Base-by-base conservation (phyloP, 345 rosid genomes). In the Leavenworthia alabamica region DNA sequence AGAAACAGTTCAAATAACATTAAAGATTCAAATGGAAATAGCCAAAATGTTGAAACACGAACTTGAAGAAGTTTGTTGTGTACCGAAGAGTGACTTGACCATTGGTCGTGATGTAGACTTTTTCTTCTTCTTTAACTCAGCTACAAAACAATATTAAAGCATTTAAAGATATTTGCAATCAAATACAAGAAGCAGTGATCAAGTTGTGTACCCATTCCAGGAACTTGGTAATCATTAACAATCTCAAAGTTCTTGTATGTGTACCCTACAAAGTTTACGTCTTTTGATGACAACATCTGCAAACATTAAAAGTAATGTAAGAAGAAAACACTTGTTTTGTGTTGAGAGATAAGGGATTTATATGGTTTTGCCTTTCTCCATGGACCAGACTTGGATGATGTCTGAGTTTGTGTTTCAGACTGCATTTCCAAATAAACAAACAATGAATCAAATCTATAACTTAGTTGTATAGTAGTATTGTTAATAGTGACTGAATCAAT, bases 191-290 rank as follows among this genome's bases (percentile, higher is more conserved):
- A n/a, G n/a, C n/a, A 53, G 50, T 48, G 58, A 27, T 47, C 43
- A 12, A 48, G 22, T n/a, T n/a, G n/a, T 36, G 66, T 82, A 87
- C 95, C 92, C 78, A 90, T 90, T 61, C 95, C 90, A 61, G 92
- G 92, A 48, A 85, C 88, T 82, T 84, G 95, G 72, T 86, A 86
- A 77, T 84, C 95, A 72, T 89, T 81, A 67, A 86, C 89, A 46
- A 89, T 84, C 76, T 89, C 95, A 40, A 86, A 86, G 72, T 89
- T 89, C 82, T 89, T 89, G 74, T 84, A 86, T 3, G 97, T 89
- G 67, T 86, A 89, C 57, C 97, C 91, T 68, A 86, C 88, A 64
- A 89, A 89, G 73, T 89, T 86, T 28, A 86, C 52, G 70, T 86
- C 95, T 70, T 84, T 84, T 0, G 97, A 84, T 3, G 95, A 84